phyloP scores from a whole-genome alignment of 441 rosid genomes.

The Eutrema salsugineum region DNA sequence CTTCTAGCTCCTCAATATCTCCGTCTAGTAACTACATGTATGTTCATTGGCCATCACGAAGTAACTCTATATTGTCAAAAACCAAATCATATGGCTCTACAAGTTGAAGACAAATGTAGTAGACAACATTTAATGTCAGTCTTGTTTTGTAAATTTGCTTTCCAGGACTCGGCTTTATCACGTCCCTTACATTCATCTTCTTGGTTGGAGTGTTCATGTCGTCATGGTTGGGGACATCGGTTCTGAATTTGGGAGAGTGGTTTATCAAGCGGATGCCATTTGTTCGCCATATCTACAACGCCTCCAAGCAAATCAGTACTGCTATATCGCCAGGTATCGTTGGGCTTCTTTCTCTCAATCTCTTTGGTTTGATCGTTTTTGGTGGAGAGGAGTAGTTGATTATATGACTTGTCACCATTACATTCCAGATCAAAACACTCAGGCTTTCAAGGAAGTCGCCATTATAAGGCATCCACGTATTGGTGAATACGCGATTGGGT shows the following conservation, averaged over 20 bases:
- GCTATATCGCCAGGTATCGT: constrained; percentile 90
- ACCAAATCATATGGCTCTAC: background rate
- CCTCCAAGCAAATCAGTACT: constrained; percentile 97
- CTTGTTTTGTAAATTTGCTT: constrained; percentile 26
- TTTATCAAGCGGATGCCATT: constrained; percentile 98
- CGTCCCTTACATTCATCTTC: constrained; percentile 91
- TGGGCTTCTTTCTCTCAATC: background rate
- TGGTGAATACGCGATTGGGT: constrained; percentile 98
- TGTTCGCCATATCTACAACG: constrained; percentile 91
- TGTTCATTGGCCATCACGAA: background rate
- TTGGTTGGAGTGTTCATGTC: constrained; percentile 98
- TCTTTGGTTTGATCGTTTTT: constrained; percentile 6
- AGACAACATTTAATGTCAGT: background rate
- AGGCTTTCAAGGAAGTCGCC: constrained; percentile 97
- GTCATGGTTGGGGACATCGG: constrained; percentile 98
- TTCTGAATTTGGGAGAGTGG: constrained; percentile 93
- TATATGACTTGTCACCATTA: background rate
- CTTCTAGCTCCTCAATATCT: background rate
- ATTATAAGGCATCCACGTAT: constrained; percentile 95
- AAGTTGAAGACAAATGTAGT: background rate
- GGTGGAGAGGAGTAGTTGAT: background rate
- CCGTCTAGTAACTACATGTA: background rate
- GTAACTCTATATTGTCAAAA: background rate
- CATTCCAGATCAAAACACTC: constrained; percentile 80
- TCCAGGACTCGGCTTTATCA: constrained; percentile 90